Percentiles rank a stretch among this genome's conserved stretches.
phyloP scores from a whole-genome alignment of 306 rosid genomes.

The Acmispon strigosus region DNA sequence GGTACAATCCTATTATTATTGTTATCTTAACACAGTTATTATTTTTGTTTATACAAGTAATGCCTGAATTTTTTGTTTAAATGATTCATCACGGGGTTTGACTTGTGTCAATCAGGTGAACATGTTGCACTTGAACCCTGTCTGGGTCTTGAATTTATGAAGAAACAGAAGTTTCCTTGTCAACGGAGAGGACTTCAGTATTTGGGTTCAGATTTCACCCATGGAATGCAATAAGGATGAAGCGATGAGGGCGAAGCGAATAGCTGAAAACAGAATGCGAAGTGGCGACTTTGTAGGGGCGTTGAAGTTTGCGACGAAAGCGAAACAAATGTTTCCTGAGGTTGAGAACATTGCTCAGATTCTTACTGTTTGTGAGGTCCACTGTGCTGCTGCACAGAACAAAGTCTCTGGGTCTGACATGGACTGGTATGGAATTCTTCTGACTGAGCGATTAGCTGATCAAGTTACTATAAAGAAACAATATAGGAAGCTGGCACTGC shows the following conservation, averaged over 20 bases:
- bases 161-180: no score
- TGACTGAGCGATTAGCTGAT: conserved; percentile 36
- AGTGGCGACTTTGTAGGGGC: conserved; percentile 68
- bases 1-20: not conserved
- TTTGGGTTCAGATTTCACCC: conserved; percentile 19
- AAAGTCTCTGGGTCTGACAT: conserved; percentile 45
- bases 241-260: conserved; percentile 59
- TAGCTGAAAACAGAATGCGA: conserved; percentile 62
- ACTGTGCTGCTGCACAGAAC: conserved; percentile 65
- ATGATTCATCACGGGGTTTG: no score
- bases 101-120: not conserved
- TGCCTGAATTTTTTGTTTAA: no score
- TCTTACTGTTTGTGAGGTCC: conserved; percentile 72
- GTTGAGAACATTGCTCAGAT: conserved; percentile 61
- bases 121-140: no score
- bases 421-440: conserved; percentile 93
- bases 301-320: conserved; percentile 57
- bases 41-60: no score
- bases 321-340: conserved; percentile 59
- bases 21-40: no score
- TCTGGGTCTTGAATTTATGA: no score
- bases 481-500: conserved; percentile 73
- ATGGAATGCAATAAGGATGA: conserved; percentile 98
- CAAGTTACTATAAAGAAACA: conserved; percentile 62
- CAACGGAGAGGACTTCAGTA: conserved; percentile 1